Conservation (phyloP, 1,284 basidiomycete genomes). For the Trichosporon sp. region DNA sequence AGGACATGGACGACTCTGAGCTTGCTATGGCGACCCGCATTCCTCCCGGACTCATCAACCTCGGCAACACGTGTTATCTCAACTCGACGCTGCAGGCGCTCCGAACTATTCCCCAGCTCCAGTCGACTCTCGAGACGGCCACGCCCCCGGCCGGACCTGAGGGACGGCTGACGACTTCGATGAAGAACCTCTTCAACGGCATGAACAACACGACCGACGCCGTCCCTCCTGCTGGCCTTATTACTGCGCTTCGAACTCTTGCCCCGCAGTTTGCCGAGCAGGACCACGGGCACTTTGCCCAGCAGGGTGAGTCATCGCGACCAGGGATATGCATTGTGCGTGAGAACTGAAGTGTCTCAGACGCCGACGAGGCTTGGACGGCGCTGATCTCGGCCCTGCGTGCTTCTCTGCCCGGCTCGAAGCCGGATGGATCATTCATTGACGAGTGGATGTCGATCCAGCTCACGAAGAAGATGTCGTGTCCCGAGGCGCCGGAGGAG, state of each 20-base stretch:
- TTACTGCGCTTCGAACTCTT: slow-evolving; percentile 65
- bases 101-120: slow-evolving; percentile 82
- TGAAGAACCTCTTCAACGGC: slow-evolving; percentile 66
- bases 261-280: slow-evolving; percentile 90
- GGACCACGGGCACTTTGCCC: slow-evolving; percentile 64
- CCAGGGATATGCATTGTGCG: no score
- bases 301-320: slow-evolving; percentile 79
- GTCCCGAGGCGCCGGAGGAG: slow-evolving; percentile 77
- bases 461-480: slow-evolving; percentile 72
- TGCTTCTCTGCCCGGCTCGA: slow-evolving; percentile 54
- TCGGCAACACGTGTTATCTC: slow-evolving; percentile 62
- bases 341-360: slow-evolving; percentile 48
- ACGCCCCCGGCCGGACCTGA: slow-evolving; percentile 39
- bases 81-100: slow-evolving; percentile 91
- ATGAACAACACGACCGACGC: slow-evolving; percentile 73
- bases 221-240: slow-evolving; percentile 68
- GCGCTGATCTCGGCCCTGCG: slow-evolving; percentile 75
- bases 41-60: slow-evolving; percentile 36
- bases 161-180: slow-evolving; percentile 51
- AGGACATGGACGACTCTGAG: slow-evolving; percentile 78
- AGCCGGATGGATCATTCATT: slow-evolving; percentile 56
- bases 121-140: slow-evolving; percentile 54
- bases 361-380: slow-evolving; percentile 93
- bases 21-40: slow-evolving; percentile 68
- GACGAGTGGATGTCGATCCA: slow-evolving; percentile 79